These are phyloP conservation scores for Astrothelium macrocarpum DNA, from an alignment of 495 filamentous ascomycete genomes.

Conservation along the genomic window DNA sequence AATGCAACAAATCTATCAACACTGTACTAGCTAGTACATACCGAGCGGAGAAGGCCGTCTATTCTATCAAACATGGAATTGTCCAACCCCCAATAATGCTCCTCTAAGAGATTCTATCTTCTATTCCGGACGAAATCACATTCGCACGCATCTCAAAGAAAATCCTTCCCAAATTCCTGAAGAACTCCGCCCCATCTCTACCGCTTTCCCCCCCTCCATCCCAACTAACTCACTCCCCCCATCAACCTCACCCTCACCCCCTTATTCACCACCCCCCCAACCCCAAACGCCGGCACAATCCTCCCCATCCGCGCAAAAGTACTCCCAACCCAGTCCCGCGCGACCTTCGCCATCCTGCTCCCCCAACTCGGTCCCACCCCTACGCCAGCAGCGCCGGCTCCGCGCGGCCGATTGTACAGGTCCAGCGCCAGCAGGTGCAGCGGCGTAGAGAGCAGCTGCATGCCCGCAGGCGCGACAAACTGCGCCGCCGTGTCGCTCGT, in stretches of 20 bases:
- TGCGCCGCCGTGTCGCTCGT: slow-evolving; percentile 59
- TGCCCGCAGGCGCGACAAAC: slow-evolving; percentile 66
- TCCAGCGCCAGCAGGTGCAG: slow-evolving; percentile 84
- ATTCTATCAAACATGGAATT: neutral
- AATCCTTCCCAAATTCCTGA: neutral
- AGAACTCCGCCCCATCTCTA: neutral
- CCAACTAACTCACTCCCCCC: slow-evolving; percentile 36
- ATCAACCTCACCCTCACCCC: slow-evolving; percentile 55
- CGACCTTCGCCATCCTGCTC: slow-evolving; percentile 54
- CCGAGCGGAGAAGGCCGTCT: neutral
- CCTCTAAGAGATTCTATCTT: neutral
- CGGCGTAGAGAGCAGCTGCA: slow-evolving; percentile 77
- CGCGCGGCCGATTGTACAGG: slow-evolving; percentile 60
- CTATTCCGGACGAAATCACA: neutral
- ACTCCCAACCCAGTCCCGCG: slow-evolving; percentile 68
- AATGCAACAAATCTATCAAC: neutral
- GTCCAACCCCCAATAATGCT: neutral
- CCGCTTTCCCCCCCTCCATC: neutral
- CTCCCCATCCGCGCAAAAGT: slow-evolving; percentile 73
- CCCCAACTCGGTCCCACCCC: slow-evolving; percentile 35
- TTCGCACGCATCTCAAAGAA: neutral
- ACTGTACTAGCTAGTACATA: neutral
- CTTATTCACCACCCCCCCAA: slow-evolving; percentile 83
- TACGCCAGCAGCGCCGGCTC: slow-evolving; percentile 29
- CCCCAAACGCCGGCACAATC: slow-evolving; percentile 88